Percentiles rank a stretch among this genome's conserved stretches.
These are phyloP conservation scores for Penicillium canariense DNA, from an alignment of 495 filamentous ascomycete genomes.

Conservation along the genomic window DNA sequence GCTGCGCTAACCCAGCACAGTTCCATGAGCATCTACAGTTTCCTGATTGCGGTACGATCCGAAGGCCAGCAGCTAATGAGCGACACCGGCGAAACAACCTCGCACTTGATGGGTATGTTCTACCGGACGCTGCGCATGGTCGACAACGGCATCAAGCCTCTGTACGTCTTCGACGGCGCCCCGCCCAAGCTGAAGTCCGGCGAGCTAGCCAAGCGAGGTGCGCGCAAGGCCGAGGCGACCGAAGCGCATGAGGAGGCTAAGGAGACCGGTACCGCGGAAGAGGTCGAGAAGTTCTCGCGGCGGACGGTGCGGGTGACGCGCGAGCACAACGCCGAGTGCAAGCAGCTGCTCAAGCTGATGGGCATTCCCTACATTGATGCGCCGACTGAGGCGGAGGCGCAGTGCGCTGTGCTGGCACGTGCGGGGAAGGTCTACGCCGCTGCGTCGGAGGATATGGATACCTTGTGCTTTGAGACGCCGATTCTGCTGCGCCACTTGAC, in stretches of 20 bases:
- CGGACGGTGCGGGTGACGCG: constrained; percentile 91
- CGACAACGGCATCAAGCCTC: constrained; percentile 96
- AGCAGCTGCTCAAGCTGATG: constrained; percentile 86
- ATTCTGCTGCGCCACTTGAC: constrained; percentile 91
- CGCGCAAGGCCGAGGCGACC: constrained; percentile 83
- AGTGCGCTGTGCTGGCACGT: constrained; percentile 86
- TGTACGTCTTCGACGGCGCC: constrained; percentile 97
- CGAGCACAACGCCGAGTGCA: constrained; percentile 95
- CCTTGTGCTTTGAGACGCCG: constrained; percentile 88
- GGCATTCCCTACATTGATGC: constrained; percentile 93
- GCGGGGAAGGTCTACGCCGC: constrained; percentile 96
- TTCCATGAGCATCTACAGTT: constrained; percentile 99
- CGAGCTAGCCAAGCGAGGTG: constrained; percentile 89
- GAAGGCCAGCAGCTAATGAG: constrained; percentile 94
- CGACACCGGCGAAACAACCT: constrained; percentile 92
- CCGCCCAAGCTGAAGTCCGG: constrained; percentile 96
- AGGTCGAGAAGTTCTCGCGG: constrained; percentile 96
- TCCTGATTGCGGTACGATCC: constrained; percentile 94
- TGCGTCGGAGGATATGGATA: constrained; percentile 99
- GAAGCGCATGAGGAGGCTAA: constrained; percentile 93
- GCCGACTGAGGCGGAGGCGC: constrained; percentile 94
- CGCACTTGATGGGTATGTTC: constrained; percentile 98
- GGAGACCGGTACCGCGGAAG: constrained; percentile 94
- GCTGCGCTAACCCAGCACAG: constrained; percentile 45
- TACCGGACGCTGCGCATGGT: constrained; percentile 97